Evolutionary conservation across 176 grass and related monocot species (phyloP).

Genomic region (Oryza punctata): DNA sequence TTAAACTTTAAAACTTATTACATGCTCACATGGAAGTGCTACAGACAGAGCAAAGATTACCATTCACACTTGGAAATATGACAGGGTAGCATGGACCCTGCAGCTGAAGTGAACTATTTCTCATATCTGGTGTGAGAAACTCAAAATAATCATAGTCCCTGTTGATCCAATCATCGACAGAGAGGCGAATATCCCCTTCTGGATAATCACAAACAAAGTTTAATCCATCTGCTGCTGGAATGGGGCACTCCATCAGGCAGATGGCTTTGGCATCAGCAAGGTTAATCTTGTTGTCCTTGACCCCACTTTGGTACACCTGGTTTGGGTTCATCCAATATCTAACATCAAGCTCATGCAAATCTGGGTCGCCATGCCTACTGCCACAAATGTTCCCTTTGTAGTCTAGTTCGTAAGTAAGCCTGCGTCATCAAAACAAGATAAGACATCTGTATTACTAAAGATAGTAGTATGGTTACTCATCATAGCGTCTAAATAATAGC

Average conservation of each 20-base stretch:
- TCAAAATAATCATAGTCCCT: constrained; percentile 98
- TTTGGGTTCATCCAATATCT: constrained; percentile 92
- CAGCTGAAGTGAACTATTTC: constrained; percentile 86
- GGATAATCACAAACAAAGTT: constrained; percentile 97
- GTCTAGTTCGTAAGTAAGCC: constrained; percentile 85
- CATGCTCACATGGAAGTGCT: not conserved
- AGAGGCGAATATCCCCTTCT: constrained; percentile 77
- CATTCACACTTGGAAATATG: constrained; percentile 94
- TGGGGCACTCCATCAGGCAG: constrained; percentile 96
- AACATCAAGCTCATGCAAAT: constrained; percentile 82
- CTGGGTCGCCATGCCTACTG: constrained; percentile 57
- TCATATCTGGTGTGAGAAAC: constrained; percentile 88
- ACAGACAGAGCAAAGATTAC: constrained; percentile 31
- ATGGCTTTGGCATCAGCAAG: constrained; percentile 81
- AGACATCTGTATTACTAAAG: not conserved
- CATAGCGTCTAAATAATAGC: not conserved
- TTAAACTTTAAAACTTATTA: not conserved
- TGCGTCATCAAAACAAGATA: constrained; percentile 21
- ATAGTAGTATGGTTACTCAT: not conserved
- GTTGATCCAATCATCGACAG: constrained; percentile 95
- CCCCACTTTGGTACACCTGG: constrained; percentile 92
- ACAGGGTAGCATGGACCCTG: constrained; percentile 97
- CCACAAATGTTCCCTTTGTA: constrained; percentile 96
- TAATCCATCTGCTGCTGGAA: constrained; percentile 64
- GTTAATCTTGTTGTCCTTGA: constrained; percentile 66